Conservation (phyloP, 495 filamentous ascomycete genomes). For the Achaetomiella virescens region DNA sequence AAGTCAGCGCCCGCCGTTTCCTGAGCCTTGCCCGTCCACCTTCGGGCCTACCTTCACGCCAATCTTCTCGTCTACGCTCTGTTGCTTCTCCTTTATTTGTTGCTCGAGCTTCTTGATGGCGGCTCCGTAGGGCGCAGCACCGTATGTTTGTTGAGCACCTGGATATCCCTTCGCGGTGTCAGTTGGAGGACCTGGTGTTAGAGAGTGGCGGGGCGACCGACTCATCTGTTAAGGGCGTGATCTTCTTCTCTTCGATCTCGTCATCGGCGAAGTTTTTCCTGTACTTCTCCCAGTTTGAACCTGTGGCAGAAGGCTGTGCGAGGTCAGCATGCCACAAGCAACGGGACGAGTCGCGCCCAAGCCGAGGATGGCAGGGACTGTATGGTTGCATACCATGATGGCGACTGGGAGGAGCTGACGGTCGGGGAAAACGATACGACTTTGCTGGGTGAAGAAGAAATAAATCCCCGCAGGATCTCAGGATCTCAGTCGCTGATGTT, state of each 20-base stretch:
- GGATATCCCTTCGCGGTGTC: constrained; percentile 73
- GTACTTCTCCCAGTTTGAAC: constrained; percentile 96
- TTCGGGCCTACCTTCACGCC: constrained; percentile 51
- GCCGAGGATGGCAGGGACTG: not conserved
- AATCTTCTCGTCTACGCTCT: constrained; percentile 97
- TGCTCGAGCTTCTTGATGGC: constrained; percentile 93
- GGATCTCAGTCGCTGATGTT: not conserved
- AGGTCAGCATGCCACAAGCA: constrained; percentile 14
- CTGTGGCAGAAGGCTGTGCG: constrained; percentile 77
- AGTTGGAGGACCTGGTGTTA: constrained; percentile 28
- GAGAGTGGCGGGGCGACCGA: constrained; percentile 42
- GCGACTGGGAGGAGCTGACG: constrained; percentile 3
- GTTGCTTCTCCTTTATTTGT: constrained; percentile 96
- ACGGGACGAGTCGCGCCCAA: not conserved
- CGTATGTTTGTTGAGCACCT: constrained; percentile 99
- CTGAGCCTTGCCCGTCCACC: not conserved
- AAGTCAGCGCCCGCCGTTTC: not conserved
- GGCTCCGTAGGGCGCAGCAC: constrained; percentile 89
- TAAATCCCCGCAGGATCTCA: too few relatives aligned
- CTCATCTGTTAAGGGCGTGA: constrained; percentile 92
- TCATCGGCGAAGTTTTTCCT: constrained; percentile 93
- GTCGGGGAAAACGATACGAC: not conserved
- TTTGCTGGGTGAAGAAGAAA: not conserved
- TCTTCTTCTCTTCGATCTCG: constrained; percentile 98
- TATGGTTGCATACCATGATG: constrained; percentile 22